Conservation (phyloP, 202 grass and related monocot genomes). For the Panicum virgatum region DNA sequence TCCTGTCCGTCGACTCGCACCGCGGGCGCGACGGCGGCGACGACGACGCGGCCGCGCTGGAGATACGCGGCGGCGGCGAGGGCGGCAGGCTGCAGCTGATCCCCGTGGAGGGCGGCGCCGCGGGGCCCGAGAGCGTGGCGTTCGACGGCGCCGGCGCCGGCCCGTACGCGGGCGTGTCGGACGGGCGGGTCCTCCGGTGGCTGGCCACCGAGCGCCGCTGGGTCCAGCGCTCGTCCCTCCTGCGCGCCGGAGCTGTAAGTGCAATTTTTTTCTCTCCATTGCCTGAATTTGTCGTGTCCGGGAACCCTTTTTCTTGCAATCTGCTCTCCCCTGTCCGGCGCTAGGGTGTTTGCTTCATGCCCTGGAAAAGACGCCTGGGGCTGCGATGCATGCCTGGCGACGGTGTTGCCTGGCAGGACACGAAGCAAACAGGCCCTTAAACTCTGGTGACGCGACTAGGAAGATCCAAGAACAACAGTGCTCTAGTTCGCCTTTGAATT, state of each 20-base stretch:
- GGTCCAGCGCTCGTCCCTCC: slow-evolving; percentile 44
- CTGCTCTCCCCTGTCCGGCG: neutral
- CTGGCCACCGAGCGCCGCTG: slow-evolving; percentile 27
- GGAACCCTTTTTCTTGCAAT: neutral
- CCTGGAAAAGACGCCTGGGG: too few relatives aligned
- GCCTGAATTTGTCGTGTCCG: too few relatives aligned
- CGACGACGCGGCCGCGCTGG: neutral
- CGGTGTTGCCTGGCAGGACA: too few relatives aligned
- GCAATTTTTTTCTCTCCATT: too few relatives aligned
- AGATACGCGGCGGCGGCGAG: neutral
- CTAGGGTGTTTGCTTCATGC: too few relatives aligned
- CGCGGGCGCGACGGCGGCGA: neutral
- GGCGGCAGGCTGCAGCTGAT: slow-evolving; percentile 9
- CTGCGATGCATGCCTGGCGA: too few relatives aligned
- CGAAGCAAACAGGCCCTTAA: too few relatives aligned
- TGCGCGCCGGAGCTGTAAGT: slow-evolving; percentile 46
- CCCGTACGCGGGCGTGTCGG: slow-evolving; percentile 67
- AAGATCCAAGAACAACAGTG: too few relatives aligned
- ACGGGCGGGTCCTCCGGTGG: slow-evolving; percentile 66
- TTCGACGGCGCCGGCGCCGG: slow-evolving; percentile 42
- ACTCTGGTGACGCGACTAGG: too few relatives aligned
- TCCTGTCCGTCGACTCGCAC: neutral
- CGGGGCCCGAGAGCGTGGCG: slow-evolving; percentile 67
- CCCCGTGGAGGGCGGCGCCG: slow-evolving; percentile 32
- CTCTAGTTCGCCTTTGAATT: neutral